A percentile compares a stretch with the other conserved stretches of the same genome.
Evolutionary conservation across 495 filamentous ascomycete species (phyloP).

Genomic region (Xylaria curta): DNA sequence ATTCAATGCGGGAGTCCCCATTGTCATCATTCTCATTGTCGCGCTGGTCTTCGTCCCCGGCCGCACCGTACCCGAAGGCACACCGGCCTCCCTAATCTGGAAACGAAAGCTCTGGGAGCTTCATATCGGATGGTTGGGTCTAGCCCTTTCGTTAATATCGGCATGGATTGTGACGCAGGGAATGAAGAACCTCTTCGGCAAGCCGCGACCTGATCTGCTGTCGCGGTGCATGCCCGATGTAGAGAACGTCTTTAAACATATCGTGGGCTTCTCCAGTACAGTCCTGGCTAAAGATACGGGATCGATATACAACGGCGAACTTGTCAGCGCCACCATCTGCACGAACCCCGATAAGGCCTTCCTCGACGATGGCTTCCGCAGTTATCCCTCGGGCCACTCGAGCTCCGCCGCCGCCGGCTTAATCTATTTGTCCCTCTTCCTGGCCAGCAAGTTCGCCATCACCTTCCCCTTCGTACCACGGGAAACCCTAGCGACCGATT

Average conservation of each 20-base stretch:
- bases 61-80: conserved; percentile 69
- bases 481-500: conserved; percentile 39
- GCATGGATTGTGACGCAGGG: conserved; percentile 81
- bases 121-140: conserved; percentile 78
- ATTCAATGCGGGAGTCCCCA: conserved; percentile 63
- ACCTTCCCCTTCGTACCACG: conserved; percentile 64
- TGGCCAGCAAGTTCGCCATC: conserved; percentile 67
- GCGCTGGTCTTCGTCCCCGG: conserved; percentile 70
- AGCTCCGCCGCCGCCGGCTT: conserved; percentile 72
- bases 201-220: conserved; percentile 83
- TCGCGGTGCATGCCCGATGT: conserved; percentile 68
- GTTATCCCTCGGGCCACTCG: conserved; percentile 77
- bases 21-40: conserved; percentile 71
- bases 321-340: conserved; percentile 74
- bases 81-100: conserved; percentile 68
- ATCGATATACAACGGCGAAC: conserved; percentile 51
- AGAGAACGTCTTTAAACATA: conserved; percentile 47
- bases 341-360: conserved; percentile 65
- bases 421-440: conserved; percentile 77
- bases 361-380: conserved; percentile 86
- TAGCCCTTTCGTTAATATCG: conserved; percentile 68
- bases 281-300: conserved; percentile 32
- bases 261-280: conserved; percentile 53
- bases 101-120: conserved; percentile 83
- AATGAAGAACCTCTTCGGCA: conserved; percentile 86